phyloP scores from a whole-genome alignment of 2,329 filamentous ascomycete genomes.

The Hansfordia pulvinata region DNA sequence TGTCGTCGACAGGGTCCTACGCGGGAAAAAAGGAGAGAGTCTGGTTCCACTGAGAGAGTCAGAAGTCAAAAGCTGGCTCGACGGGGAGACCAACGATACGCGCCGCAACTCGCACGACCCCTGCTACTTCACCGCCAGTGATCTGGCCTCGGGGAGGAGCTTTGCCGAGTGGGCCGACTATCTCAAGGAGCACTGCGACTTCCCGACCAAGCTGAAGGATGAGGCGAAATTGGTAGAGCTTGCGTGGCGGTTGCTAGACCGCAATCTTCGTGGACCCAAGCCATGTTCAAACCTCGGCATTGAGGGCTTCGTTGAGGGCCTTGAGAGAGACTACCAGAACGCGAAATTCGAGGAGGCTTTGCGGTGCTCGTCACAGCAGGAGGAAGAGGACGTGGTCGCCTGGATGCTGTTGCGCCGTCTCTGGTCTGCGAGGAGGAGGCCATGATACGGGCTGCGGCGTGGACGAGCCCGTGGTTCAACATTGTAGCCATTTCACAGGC shows the following conservation, averaged over 20 bases:
- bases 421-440: slow-evolving; percentile 5
- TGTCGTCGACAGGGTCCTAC: slow-evolving; percentile 12
- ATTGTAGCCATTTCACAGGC: slow-evolving; percentile 5
- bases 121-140: slow-evolving; percentile 11
- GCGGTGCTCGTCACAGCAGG: too few relatives aligned
- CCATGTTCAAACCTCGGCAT: slow-evolving; percentile 5
- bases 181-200: slow-evolving; percentile 6
- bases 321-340: slow-evolving; percentile 6
- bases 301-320: slow-evolving; percentile 8
- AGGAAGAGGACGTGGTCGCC: too few relatives aligned
- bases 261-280: slow-evolving; percentile 8
- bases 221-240: slow-evolving; percentile 12
- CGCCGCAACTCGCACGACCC: slow-evolving; percentile 6
- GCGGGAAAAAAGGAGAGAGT: slow-evolving; percentile 5
- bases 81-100: slow-evolving; percentile 7
- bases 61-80: slow-evolving; percentile 9
- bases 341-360: slow-evolving; percentile 8
- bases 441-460: slow-evolving; percentile 6
- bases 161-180: slow-evolving; percentile 11
- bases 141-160: slow-evolving; percentile 6
- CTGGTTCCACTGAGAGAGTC: slow-evolving; percentile 9
- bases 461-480: slow-evolving; percentile 8
- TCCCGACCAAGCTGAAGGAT: slow-evolving; percentile 7
- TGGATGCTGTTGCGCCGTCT: slow-evolving; percentile 1
- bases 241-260: slow-evolving; percentile 15